A percentile compares a stretch with the other conserved stretches of the same genome.
These are phyloP conservation scores for Candida silvicultrix DNA, from an alignment of 805 yeast species.

Conservation along the genomic window DNA sequence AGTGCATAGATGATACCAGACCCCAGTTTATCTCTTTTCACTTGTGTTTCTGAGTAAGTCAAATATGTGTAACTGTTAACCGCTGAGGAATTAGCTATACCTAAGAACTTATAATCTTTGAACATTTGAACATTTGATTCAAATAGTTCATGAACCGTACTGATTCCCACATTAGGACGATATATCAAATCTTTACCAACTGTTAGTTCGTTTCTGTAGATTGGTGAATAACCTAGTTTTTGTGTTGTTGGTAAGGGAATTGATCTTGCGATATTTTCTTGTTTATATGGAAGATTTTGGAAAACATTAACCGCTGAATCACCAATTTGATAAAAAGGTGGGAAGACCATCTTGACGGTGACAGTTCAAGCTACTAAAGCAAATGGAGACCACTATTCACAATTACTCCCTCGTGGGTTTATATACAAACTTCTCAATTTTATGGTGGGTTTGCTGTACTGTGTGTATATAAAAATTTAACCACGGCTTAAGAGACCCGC, in stretches of 20 bases:
- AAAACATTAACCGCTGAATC: background rate
- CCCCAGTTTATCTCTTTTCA: slow-evolving; percentile 38
- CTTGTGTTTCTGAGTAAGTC: slow-evolving; percentile 31
- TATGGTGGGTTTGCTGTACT: no score
- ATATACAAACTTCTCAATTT: no score
- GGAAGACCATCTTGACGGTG: background rate
- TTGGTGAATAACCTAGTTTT: slow-evolving; percentile 36
- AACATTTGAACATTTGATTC: background rate
- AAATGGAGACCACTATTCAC: no score
- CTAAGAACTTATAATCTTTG: background rate
- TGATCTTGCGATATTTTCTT: background rate
- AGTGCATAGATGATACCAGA: slow-evolving; percentile 37
- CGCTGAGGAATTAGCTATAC: background rate
- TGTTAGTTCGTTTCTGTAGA: slow-evolving; percentile 35
- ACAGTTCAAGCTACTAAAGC: background rate
- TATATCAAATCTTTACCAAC: slow-evolving; percentile 29
- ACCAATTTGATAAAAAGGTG: background rate
- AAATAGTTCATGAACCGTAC: background rate
- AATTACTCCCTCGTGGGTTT: no score
- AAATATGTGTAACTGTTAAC: slow-evolving; percentile 26
- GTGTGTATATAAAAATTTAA: no score
- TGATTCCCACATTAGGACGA: slow-evolving; percentile 31
- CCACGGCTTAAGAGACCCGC: no score
- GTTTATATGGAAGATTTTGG: background rate
- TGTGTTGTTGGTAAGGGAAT: background rate